phyloP scores from a whole-genome alignment of 257 asterid species.

The Eucommia ulmoides region DNA sequence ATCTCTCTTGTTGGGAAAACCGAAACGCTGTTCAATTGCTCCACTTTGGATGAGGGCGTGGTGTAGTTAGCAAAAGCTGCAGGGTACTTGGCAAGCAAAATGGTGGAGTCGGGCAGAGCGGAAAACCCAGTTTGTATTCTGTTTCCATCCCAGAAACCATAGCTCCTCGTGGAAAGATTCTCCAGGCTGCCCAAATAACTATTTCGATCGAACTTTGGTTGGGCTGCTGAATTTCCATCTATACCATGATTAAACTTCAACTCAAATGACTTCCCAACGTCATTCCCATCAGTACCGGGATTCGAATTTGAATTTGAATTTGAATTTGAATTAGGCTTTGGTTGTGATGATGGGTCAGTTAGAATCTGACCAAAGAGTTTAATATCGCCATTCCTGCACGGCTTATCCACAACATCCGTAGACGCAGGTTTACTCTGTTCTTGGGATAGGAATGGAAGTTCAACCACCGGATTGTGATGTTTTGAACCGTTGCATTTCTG shows the following conservation, averaged over 20 bases:
- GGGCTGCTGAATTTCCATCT: slow-evolving; percentile 28
- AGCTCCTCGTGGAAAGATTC: slow-evolving; percentile 31
- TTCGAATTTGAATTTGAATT: slow-evolving; percentile 26
- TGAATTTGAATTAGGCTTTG: slow-evolving; percentile 23
- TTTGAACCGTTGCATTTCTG: slow-evolving; percentile 34
- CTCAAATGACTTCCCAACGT: slow-evolving; percentile 22
- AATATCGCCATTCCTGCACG: slow-evolving; percentile 59
- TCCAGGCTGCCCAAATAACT: slow-evolving; percentile 30
- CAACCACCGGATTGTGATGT: slow-evolving; percentile 19
- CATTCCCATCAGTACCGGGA: slow-evolving; percentile 17
- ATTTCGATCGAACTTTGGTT: slow-evolving; percentile 23
- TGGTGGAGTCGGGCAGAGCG: slow-evolving; percentile 44
- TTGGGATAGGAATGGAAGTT: slow-evolving; percentile 22
- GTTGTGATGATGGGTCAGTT: slow-evolving; percentile 36
- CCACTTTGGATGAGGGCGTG: slow-evolving; percentile 38
- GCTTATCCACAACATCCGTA: slow-evolving; percentile 38
- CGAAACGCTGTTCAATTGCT: slow-evolving; percentile 23
- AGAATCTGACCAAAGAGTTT: slow-evolving; percentile 89
- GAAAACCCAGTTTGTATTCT: slow-evolving; percentile 38
- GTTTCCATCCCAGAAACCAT: slow-evolving; percentile 50
- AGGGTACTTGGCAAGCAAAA: slow-evolving; percentile 67
- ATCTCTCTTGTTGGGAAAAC: slow-evolving; percentile 24
- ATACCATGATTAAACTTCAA: slow-evolving; percentile 26
- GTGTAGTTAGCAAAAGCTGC: slow-evolving; percentile 52
- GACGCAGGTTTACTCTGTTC: slow-evolving; percentile 22